Base-by-base conservation (phyloP, 2,329 filamentous ascomycete species). In the Aspergillus piperis region DNA sequence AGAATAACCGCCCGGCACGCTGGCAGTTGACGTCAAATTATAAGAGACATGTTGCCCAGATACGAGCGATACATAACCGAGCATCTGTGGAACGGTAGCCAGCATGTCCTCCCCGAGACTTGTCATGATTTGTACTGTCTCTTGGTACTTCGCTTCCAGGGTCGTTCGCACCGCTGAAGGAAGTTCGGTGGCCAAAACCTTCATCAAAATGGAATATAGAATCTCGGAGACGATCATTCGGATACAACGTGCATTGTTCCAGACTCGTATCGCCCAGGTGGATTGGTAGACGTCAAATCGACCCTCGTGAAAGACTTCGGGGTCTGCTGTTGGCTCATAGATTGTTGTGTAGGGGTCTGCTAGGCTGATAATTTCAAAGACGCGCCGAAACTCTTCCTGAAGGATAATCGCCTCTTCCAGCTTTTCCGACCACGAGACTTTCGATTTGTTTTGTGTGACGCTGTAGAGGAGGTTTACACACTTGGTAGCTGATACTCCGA, bases 171-270 rank as follows among this genome's bases (percentile, higher is more conserved):
- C 21, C 15, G 15, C 27, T 1, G 42, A 51, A 8, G 51, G 30
- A 2, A 55, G 53, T 6, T 62, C 39, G 5, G 44, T 25, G 21
- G 48, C 47, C 25, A 70, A 59, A n/a, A 62, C 13, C 6, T 62
- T 61, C 19, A 53, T 60, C 11, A 69, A 23, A 3, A 68, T 54
- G 8, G 49, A 64, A 41, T 47, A 64, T 3, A 60, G 19, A 5
- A 67, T 64, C 38, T 66, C 61, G 23, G 61, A 66, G 48, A 66
- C 38, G 5, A 66, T 64, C n/a, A 69, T 68, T 2, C 65, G 56
- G 13, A 67, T 32, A 13, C 23, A 62, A 11, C 67, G 55, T 3
- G 57, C 27, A 49, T 69, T 67, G 51, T 70, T 70, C 68, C 68
- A 70, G 21, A 69, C 39, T 10, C 66, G 44, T 27, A 70, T 68